Evolutionary conservation across 2,329 filamentous ascomycete species (phyloP), one percentile per base, ranked within the genome.

Genomic region (Paecilomyces sp.): DNA sequence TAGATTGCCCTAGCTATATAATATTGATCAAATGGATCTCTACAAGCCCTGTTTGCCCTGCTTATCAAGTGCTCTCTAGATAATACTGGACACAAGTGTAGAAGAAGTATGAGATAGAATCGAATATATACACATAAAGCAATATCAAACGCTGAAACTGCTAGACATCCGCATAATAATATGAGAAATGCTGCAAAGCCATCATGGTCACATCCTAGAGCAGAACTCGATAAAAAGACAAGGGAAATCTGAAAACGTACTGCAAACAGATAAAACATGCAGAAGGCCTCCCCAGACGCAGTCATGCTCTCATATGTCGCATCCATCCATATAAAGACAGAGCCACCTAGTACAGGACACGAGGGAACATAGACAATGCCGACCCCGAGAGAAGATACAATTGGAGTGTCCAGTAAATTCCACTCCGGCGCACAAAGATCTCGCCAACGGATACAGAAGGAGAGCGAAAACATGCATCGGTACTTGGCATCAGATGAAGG

Each of bases 101-200:
- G 15, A 34, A 22, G 34, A 33, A n/a, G 15, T 41, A 1, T 55
- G 13, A 30, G n/a, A 33, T 34, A 61, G 63, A 51, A 58, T 15
- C 50, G 62, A 64, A 63, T 64, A 57, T 65, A 66, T 61, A 65
- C 52, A 47, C 60, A 58, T 58, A 34, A 57, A 36, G 57, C 51
- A 57, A 62, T 58, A 18, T 55, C 58, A 63, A 63, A 64, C 57
- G 64, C 65, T 66, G 61, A 56, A 62, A 63, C 62, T 58, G 64
- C 66, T 64, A 47, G 15, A 47, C 41, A 41, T 41, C 36, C 61
- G 62, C 60, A 62, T 56, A 54, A 55, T 60, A 60, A 61, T 62
- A 63, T 60, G 30, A 53, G 55, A 55, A 57, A 63, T 59, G 62
- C 63, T 62, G 61, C 60, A 62, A 55, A 58, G 59, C 57, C 61